These are phyloP conservation scores for Neonectria punicea DNA, from an alignment of 2,329 filamentous ascomycete species.

Conservation along the genomic window DNA sequence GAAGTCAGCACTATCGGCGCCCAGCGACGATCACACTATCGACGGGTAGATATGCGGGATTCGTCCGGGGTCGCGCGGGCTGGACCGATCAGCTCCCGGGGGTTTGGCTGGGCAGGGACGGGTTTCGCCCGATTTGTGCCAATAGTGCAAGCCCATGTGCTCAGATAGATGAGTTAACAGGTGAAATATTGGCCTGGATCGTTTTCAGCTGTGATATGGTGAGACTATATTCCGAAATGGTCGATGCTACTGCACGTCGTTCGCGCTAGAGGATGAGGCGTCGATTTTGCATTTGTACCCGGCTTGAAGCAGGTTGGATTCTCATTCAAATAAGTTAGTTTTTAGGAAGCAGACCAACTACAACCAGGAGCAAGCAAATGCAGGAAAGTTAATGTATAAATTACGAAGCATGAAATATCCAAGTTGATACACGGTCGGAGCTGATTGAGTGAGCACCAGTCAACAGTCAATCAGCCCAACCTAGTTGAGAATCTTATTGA, in stretches of 20 bases:
- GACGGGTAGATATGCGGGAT: conserved; percentile 6
- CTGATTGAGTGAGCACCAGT: no score
- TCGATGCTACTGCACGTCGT: no score
- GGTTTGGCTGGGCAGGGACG: neutral
- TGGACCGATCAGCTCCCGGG: neutral
- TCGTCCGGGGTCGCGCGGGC: conserved; percentile 8
- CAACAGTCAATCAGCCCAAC: no score
- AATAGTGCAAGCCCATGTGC: neutral
- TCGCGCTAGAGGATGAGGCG: no score
- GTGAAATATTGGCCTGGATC: neutral
- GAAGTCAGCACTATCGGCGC: conserved; percentile 3
- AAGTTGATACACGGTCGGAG: no score
- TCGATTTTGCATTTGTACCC: no score
- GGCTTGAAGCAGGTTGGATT: neutral
- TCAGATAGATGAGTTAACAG: neutral
- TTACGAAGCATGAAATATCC: no score
- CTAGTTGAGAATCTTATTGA: no score
- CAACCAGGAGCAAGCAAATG: no score
- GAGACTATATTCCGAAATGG: neutral
- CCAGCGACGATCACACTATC: neutral
- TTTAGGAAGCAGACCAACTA: neutral
- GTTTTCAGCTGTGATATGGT: neutral
- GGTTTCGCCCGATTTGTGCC: neutral
- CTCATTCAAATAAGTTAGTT: neutral
- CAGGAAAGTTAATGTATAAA: no score